These are phyloP conservation scores for Aspergillus ibericus DNA, from an alignment of 2,329 filamentous ascomycete genomes.

Conservation along the genomic window DNA sequence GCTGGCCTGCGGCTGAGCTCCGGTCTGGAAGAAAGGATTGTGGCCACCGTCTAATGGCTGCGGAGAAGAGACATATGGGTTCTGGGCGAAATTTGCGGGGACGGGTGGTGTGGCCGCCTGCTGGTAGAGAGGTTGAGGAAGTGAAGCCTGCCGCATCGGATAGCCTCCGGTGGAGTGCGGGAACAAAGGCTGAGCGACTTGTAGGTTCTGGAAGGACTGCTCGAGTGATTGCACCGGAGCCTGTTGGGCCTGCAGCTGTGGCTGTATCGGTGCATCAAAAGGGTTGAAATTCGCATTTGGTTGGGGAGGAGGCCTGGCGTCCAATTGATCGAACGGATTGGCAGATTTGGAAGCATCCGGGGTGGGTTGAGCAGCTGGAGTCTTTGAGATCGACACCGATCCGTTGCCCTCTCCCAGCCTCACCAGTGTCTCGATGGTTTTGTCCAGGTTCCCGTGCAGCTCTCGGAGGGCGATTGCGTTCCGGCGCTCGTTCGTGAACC, in stretches of 20 bases:
- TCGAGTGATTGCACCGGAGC: conserved; percentile 50
- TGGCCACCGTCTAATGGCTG: conserved; percentile 36
- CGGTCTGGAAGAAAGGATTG: conserved; percentile 48
- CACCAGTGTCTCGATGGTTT: conserved; percentile 79
- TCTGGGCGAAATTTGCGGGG: conserved; percentile 36
- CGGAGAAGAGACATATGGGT: conserved; percentile 34
- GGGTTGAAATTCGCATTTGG: conserved; percentile 61
- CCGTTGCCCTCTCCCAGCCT: conserved; percentile 68
- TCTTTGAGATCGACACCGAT: conserved; percentile 55
- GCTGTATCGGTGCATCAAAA: conserved; percentile 54
- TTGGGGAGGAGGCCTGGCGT: conserved; percentile 38
- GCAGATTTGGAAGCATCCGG: conserved; percentile 45
- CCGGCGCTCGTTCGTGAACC: conserved; percentile 78
- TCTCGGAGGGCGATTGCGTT: conserved; percentile 81
- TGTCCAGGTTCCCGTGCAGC: conserved; percentile 80
- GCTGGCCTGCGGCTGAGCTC: conserved; percentile 28
- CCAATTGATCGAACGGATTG: conserved; percentile 66
- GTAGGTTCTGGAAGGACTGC: conserved; percentile 73
- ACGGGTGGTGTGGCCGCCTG: conserved; percentile 47
- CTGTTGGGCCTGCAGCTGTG: conserved; percentile 27
- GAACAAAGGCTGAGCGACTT: conserved; percentile 69
- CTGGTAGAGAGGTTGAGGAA: conserved; percentile 42
- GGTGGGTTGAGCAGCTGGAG: conserved; percentile 45
- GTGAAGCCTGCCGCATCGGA: conserved; percentile 42
- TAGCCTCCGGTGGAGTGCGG: conserved; percentile 72